phyloP scores from a whole-genome alignment of 1,284 basidiomycete genomes.

The Boletus sp. region DNA sequence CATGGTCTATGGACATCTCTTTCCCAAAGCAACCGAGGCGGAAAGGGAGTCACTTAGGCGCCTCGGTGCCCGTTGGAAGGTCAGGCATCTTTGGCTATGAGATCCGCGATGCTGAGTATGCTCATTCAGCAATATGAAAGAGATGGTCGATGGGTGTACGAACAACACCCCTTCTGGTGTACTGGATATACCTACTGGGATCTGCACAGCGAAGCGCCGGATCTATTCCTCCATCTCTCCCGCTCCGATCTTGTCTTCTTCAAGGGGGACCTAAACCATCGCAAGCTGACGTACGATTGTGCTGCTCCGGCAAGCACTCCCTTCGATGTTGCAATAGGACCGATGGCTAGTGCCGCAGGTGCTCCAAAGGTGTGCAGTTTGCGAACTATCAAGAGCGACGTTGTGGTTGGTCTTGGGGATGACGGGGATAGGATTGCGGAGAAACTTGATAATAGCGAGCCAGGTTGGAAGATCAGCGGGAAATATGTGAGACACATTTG shows the following conservation, averaged over 20 bases:
- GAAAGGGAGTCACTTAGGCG: conserved; percentile 81
- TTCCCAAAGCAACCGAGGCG: conserved; percentile 74
- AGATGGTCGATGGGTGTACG: conserved; percentile 92
- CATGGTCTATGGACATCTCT: conserved; percentile 85
- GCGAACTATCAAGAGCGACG: conserved; percentile 86
- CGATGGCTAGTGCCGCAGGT: conserved; percentile 85
- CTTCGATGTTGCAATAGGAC: conserved; percentile 90
- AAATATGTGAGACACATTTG: conserved; percentile 65
- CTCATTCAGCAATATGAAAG: conserved; percentile 77
- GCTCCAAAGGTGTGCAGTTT: conserved; percentile 85
- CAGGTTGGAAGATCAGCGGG: conserved; percentile 96
- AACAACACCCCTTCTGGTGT: conserved; percentile 97
- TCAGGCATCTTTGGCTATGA: conserved; percentile 25
- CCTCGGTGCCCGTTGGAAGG: conserved; percentile 90
- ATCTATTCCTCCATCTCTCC: conserved; percentile 91
- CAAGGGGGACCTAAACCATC: conserved; percentile 94
- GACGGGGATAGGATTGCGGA: conserved; percentile 75
- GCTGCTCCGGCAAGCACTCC: conserved; percentile 88
- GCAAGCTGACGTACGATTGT: conserved; percentile 90
- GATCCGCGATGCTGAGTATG: conserved; percentile 10
- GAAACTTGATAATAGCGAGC: conserved; percentile 80
- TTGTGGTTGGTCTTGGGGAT: conserved; percentile 67
- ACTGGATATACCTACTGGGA: conserved; percentile 96
- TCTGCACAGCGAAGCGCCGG: conserved; percentile 83
- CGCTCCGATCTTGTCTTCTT: conserved; percentile 92